Conservation (phyloP, 345 rosid species). For the Sapria himalayana region DNA sequence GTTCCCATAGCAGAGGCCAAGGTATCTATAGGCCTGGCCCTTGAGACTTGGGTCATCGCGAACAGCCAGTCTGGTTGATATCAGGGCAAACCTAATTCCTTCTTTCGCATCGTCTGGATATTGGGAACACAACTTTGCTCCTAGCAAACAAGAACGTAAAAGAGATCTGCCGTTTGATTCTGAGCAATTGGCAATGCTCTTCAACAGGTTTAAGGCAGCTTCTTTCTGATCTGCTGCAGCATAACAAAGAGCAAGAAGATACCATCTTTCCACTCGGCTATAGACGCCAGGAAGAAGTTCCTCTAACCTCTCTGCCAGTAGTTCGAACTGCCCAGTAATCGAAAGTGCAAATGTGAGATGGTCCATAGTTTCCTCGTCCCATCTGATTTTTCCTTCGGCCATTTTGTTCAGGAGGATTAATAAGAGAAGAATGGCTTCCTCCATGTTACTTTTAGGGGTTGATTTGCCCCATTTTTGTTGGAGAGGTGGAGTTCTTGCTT, state of each 20-base stretch:
- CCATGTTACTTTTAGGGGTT: constrained; percentile 27
- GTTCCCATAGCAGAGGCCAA: constrained; percentile 65
- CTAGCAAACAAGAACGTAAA: constrained; percentile 39
- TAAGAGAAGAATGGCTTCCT: constrained; percentile 74
- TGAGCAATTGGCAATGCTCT: constrained; percentile 41
- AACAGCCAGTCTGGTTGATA: constrained; percentile 20
- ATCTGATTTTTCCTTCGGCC: constrained; percentile 35
- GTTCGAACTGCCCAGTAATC: constrained; percentile 40
- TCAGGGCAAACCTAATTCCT: constrained; percentile 43
- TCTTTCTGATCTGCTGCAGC: constrained; percentile 53
- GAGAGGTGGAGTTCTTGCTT: constrained; percentile 26
- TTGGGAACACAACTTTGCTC: constrained; percentile 63
- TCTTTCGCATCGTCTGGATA: constrained; percentile 37
- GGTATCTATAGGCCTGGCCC: constrained; percentile 48
- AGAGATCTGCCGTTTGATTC: constrained; percentile 41
- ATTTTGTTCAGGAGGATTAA: constrained; percentile 53
- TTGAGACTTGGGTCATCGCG: constrained; percentile 25
- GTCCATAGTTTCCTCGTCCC: constrained; percentile 79
- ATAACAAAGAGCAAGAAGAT: constrained; percentile 73
- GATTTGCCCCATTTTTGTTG: constrained; percentile 17
- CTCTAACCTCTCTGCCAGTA: constrained; percentile 54
- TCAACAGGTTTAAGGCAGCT: constrained; percentile 50
- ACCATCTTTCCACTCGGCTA: constrained; percentile 65
- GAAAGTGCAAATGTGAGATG: constrained; percentile 68
- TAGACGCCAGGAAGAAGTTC: constrained; percentile 54